phyloP scores from a whole-genome alignment of 1,139 yeast genomes.

The Scheffersomyces lignicola region DNA sequence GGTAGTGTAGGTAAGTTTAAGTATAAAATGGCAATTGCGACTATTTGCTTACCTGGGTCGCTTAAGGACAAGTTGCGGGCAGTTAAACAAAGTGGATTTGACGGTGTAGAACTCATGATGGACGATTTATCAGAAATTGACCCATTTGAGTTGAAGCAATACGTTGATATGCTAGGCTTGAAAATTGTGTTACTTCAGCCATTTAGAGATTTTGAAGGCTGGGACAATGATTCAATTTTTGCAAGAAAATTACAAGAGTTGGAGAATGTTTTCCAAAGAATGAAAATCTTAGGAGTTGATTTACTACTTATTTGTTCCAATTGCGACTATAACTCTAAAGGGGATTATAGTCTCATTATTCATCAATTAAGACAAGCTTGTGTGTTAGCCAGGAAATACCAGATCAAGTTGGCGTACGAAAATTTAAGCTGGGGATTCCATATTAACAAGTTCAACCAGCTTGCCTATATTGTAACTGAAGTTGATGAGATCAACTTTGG shows the following conservation, averaged over 20 bases:
- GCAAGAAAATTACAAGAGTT: constrained; percentile 8
- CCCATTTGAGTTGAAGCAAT: constrained; percentile 8
- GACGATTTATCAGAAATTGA: constrained; percentile 10
- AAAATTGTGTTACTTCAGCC: constrained; percentile 11
- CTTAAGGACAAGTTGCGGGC: constrained; percentile 6
- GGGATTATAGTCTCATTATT: constrained; percentile 7
- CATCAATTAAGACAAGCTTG: constrained; percentile 11
- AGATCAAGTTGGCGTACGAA: constrained; percentile 12
- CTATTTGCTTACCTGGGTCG: constrained; percentile 6
- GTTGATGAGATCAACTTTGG: constrained; percentile 14
- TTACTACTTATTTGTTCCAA: constrained; percentile 11
- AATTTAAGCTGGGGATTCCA: constrained; percentile 11
- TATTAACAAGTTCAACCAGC: constrained; percentile 8
- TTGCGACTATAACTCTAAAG: constrained; percentile 8
- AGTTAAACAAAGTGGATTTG: constrained; percentile 10
- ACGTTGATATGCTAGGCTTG: constrained; percentile 6
- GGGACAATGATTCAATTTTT: constrained; percentile 8
- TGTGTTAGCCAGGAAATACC: constrained; percentile 9
- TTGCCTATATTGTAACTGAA: constrained; percentile 8
- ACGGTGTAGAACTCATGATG: constrained; percentile 11
- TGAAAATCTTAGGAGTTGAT: constrained; percentile 11
- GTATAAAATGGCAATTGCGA: constrained; percentile 6
- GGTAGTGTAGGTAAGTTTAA: neutral
- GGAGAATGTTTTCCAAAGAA: constrained; percentile 6
- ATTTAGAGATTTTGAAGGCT: constrained; percentile 13